Conservation (phyloP, 768 basidiomycete genomes). For the Udeniomyces megalosporus region DNA sequence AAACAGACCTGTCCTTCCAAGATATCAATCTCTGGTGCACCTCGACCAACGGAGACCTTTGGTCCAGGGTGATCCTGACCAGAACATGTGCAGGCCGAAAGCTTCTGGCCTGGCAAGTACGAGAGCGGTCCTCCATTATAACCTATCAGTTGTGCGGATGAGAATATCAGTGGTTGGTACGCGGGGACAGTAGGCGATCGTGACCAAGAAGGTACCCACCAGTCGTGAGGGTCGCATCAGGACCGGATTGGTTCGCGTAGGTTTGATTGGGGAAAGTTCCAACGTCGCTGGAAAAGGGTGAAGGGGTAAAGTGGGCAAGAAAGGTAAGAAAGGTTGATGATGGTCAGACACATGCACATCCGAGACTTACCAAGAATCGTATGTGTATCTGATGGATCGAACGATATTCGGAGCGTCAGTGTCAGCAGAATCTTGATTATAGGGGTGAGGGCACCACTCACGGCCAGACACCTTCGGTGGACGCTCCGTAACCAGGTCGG, state of each 20-base stretch:
- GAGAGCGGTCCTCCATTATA: conserved; percentile 24
- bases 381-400: too few relatives aligned
- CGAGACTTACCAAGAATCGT: conserved; percentile 5
- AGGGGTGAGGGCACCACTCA: too few relatives aligned
- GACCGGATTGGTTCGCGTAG: conserved; percentile 26
- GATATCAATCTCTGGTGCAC: conserved; percentile 85
- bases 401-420: too few relatives aligned
- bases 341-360: neutral
- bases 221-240: conserved; percentile 23
- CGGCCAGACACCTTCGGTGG: conserved; percentile 74
- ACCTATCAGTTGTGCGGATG: neutral
- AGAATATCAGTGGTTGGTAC: neutral
- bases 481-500: conserved; percentile 42
- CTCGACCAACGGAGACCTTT: conserved; percentile 42
- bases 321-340: neutral
- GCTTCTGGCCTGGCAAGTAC: conserved; percentile 29
- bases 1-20: conserved; percentile 46
- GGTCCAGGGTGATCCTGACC: conserved; percentile 82
- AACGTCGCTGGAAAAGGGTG: conserved; percentile 39
- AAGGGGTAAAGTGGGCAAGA: neutral
- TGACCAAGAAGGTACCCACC: conserved; percentile 11
- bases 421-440: too few relatives aligned
- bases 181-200: too few relatives aligned
- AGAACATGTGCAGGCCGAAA: conserved; percentile 68
- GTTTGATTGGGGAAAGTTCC: conserved; percentile 79